Evolutionary conservation across 129 eudicot species (phyloP).

Genomic region (Flaveria ramosissima): DNA sequence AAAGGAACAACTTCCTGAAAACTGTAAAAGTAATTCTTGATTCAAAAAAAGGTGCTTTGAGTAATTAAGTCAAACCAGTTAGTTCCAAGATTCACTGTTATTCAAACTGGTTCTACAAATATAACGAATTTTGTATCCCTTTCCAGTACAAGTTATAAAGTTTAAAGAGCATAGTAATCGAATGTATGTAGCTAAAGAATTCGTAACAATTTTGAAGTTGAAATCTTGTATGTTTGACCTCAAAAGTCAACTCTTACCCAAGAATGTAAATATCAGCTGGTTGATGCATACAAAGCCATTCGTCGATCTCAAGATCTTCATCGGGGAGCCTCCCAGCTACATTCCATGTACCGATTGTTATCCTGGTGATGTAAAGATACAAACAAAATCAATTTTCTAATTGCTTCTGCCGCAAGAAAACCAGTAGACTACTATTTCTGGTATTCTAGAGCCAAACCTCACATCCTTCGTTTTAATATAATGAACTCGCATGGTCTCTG

Average conservation of each 20-base stretch:
- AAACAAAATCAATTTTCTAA: neutral
- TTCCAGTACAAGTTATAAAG: neutral
- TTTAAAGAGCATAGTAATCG: neutral
- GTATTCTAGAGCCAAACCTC: constrained; percentile 69
- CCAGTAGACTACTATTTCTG: constrained; percentile 6
- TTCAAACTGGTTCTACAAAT: neutral
- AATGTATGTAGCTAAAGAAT: neutral
- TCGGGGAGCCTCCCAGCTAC: constrained; percentile 87
- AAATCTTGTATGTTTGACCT: constrained; percentile 9
- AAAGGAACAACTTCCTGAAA: constrained; percentile 97
- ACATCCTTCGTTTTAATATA: constrained; percentile 84
- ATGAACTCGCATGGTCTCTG: constrained; percentile 80
- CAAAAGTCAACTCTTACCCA: constrained; percentile 56
- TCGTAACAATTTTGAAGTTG: neutral
- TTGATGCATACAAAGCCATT: constrained; percentile 85
- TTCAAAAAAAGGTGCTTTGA: constrained; percentile 10
- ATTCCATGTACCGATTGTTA: constrained; percentile 95
- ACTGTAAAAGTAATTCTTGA: constrained; percentile 41
- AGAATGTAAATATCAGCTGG: constrained; percentile 87
- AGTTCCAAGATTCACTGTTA: constrained; percentile 7
- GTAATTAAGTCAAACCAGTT: constrained; percentile 22
- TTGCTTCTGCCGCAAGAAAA: neutral
- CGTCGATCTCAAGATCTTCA: constrained; percentile 81
- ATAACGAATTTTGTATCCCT: neutral
- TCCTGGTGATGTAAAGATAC: constrained; percentile 39